phyloP scores from a whole-genome alignment of 164 flowering plant species.

The Protea cynaroides region DNA sequence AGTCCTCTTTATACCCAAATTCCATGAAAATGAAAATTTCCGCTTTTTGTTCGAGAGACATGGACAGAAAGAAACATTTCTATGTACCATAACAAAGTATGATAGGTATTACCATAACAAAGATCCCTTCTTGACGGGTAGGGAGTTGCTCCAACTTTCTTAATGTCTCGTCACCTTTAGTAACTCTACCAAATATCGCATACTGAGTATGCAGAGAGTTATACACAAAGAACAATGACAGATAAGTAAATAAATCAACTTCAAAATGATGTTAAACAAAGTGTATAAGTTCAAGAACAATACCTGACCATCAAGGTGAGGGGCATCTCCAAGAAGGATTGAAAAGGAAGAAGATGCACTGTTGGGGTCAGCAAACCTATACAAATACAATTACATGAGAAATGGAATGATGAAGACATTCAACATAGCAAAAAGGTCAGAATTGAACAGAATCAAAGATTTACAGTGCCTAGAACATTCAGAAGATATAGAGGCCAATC shows the following conservation, averaged over 20 bases:
- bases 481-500: neutral
- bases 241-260: neutral
- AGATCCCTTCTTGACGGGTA: conserved; percentile 86
- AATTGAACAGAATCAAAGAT: neutral
- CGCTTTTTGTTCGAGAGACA: neutral
- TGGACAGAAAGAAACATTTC: neutral
- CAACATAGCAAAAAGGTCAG: neutral
- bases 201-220: conserved; percentile 43
- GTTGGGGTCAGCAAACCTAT: conserved; percentile 71
- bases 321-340: conserved; percentile 96
- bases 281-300: neutral
- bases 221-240: neutral
- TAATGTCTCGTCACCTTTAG: conserved; percentile 89
- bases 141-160: conserved; percentile 87
- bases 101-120: conserved; percentile 71
- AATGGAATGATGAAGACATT: neutral
- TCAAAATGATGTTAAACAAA: conserved; percentile 1
- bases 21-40: too few species aligned
- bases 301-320: conserved; percentile 92
- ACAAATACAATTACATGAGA: conserved; percentile 10
- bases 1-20: too few species aligned
- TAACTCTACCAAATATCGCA: conserved; percentile 92
- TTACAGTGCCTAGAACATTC: neutral
- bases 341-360: conserved; percentile 90
- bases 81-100: neutral